Evolutionary conservation across 768 basidiomycete species (phyloP), one percentile per base, ranked within the genome.

Genomic region (Rhodotorula graminis): DNA sequence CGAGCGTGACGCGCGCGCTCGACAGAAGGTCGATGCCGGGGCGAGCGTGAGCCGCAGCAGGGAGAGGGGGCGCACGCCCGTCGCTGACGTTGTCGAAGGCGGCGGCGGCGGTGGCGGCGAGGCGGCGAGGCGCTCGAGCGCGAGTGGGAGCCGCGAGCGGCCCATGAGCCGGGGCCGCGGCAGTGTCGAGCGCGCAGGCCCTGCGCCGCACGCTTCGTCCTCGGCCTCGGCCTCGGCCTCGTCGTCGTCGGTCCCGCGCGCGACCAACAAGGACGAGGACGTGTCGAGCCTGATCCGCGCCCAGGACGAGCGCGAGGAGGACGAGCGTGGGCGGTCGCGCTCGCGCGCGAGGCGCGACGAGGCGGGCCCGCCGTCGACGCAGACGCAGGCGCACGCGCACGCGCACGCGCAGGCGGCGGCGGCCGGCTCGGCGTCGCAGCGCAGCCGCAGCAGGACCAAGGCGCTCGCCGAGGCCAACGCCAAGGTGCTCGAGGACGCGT

Each of bases 291-390:
- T 50, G 29, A 33, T 74, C 19, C 52, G 70, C 0, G 67, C 56
- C 33, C 37, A 40, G 50, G 74, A 71, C 44, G 70, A 70, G 40
- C 50, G 60, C 14, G 74, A 67, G n/a, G 69, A 76, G 52, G 74
- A 76, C 18, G 69, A 69, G 62, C 57, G 71, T 18, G 74, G 74
- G 0, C 29, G 74, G 71, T 61, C 31, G 40, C n/a, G 71, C 61
- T 67, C 64, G 61, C 5, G 64, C 1, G 5, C 53, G 2, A 12
- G 70, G 16, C 27, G 40, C 49, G 57, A 37, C 50, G 27, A 56
- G 62, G 19, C 50, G 2, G 19, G 37, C 9, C 44, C 8, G 8
- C 2, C 58, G 33, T 59, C 58, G 7, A 23, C 19, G 56, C 19
- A 10, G 9, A 2, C 31, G 31, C 19, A 9, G 14, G n/a, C n/a